phyloP scores from a whole-genome alignment of 768 basidiomycete species.

The Podaxis sp. region DNA sequence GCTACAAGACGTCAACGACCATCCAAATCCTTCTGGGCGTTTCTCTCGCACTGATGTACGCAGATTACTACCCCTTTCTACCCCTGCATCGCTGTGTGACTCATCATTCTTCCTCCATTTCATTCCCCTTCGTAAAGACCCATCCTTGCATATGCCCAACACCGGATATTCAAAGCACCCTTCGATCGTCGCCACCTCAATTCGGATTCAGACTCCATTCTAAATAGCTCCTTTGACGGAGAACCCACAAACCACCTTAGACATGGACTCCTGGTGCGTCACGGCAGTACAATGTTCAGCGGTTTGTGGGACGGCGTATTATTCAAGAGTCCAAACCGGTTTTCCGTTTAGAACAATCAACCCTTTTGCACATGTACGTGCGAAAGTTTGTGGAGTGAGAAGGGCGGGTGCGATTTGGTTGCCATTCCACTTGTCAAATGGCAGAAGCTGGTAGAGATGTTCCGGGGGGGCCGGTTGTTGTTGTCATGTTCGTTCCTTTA shows the following conservation, averaged over 20 bases:
- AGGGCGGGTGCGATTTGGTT: background rate
- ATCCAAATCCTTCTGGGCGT: conserved; percentile 48
- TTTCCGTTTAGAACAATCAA: conserved; percentile 20
- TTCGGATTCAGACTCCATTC: conserved; percentile 8
- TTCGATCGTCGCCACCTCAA: conserved; percentile 31
- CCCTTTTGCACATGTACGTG: background rate
- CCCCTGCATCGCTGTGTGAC: background rate
- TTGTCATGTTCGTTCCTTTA: background rate
- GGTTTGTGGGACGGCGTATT: conserved; percentile 22
- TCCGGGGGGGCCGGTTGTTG: background rate
- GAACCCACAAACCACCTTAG: conserved; percentile 3
- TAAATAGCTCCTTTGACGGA: conserved; percentile 10
- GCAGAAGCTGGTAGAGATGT: background rate
- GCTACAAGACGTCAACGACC: conserved; percentile 45
- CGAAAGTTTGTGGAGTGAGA: conserved; percentile 2
- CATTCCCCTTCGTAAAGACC: conserved; percentile 33
- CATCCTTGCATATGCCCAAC: conserved; percentile 48
- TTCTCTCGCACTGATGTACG: conserved; percentile 56
- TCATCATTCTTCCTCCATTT: conserved; percentile 2
- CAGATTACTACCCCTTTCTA: conserved; percentile 8
- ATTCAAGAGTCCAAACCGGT: conserved; percentile 19
- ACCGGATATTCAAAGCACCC: conserved; percentile 44
- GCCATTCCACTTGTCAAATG: background rate
- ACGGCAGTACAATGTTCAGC: conserved; percentile 20
- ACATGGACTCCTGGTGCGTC: conserved; percentile 9